Base-by-base conservation (phyloP, 768 basidiomycete species). In the Gymnopilus dilepis region DNA sequence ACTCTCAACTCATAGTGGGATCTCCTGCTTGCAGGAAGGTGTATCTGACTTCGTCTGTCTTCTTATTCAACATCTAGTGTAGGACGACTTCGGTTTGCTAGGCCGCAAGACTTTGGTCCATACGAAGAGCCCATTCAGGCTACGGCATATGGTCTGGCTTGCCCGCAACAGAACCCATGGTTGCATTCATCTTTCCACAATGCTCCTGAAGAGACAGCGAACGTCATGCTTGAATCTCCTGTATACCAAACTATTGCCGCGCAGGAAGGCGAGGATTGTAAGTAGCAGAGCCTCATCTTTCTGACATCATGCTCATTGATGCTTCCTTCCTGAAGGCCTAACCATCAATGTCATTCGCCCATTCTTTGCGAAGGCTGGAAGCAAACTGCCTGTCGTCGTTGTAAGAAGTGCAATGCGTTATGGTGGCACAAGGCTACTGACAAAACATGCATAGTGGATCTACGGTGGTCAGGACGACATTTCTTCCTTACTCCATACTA, bases 71-170 rank as follows among this genome's bases (percentile, higher is more conserved):
- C 30, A 37, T 41, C 3, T 60, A 82, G 79, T 7, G 64, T 72
- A n/a, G 77, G 76, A 7, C 68, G 77, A 55, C 71, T 80, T 38
- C 80, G 84, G 9, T 80, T 84, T 61, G 74, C 74, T 45, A 70
- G 82, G 3, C 82, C 84, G 1, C 72, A 75, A 42, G 59, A 81
- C 0, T 68, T 77, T 21, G 56, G 70, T 0, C 64, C 78, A 13
- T 84, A 83, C 65, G 76, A 57, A 2, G 76, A 76, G 13, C 70
- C 66, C 11, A 68, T 77, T 47, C 67, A 68, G 26, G 84, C 79
- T 6, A 79, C 74, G 0, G 60, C 69, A 0, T 82, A 77, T 62
- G 84, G 83, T 0, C 74, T 76, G 9, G 71, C 81, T 21, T 86
- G 84, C 60, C 81, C 81, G 58, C 61, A 76, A 30, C 67, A 65